A percentile compares a stretch with the other conserved stretches of the same genome.
These are phyloP conservation scores for Cystobasidiaceae sp. DNA, from an alignment of 1,284 basidiomycete genomes.

Conservation along the genomic window DNA sequence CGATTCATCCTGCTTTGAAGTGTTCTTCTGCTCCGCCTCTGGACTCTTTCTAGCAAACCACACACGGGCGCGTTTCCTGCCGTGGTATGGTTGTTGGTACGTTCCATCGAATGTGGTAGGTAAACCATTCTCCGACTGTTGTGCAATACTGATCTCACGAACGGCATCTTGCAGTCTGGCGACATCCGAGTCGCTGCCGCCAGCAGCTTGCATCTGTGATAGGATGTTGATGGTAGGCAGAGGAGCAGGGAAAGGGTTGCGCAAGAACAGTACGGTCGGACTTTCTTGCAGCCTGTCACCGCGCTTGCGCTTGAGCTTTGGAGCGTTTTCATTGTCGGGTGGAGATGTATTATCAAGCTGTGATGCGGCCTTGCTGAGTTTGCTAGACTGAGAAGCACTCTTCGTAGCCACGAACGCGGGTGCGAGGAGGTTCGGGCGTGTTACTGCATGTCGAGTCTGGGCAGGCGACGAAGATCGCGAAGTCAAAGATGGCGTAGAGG, in stretches of 20 bases:
- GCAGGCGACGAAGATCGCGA: neutral
- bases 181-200: neutral
- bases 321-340: too few species aligned
- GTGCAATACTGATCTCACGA: too few species aligned
- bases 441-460: neutral
- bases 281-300: neutral
- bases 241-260: constrained; percentile 27
- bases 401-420: neutral
- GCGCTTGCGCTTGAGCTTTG: neutral
- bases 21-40: too few species aligned
- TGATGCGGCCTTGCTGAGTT: too few species aligned
- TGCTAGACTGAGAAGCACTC: neutral
- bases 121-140: too few species aligned
- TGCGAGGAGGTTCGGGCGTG: neutral
- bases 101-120: too few species aligned
- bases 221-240: neutral
- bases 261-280: constrained; percentile 26
- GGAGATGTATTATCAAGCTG: too few species aligned
- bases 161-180: neutral
- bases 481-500: neutral
- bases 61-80: constrained; percentile 12
- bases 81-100: too few species aligned
- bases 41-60: constrained; percentile 10
- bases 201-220: neutral
- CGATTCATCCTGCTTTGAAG: too few species aligned